Evolutionary conservation across 2,329 filamentous ascomycete genomes (phyloP), one percentile per base, ranked within the genome.

Genomic region (Colletotrichum neosansevieriae): DNA sequence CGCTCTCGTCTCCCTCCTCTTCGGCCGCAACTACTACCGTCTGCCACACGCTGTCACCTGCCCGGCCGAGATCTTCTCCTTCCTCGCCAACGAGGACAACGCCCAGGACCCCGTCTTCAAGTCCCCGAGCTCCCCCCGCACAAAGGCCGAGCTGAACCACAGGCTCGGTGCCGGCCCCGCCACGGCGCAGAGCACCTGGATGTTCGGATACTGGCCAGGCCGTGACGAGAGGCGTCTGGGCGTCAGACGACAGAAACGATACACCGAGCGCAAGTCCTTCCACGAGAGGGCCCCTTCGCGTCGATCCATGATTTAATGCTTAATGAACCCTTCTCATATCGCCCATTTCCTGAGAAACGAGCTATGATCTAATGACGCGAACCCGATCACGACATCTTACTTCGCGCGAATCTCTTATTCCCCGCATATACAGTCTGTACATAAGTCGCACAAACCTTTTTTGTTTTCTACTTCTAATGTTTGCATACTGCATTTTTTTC

Each of bases 11-110:
- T 78, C 87, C 6, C 80, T 93, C 64, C 80, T 92, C 73, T 91
- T 91, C 0, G 80, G 83, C 12, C 86, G 92, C 13, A 80, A 83
- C 47, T 82, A 85, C 44, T 88, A 90, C 72, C 83, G 90, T 47
- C 85, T 97, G 1, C 93, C 94, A 0, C 94, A 97, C 76, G 85
- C 85, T 5, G 89, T 92, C 45, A 87, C 85, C 69, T 93, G 87
- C 53, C 84, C 97, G 17, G 92, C 92, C 1, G 93, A 94, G 76
- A 84, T 94, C 21, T 86, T 97, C 72, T 91, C 89, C 75, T 94
- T 95, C 76, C 83, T 95, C 47, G 89, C 92, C 67, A 90, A 91
- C 72, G 90, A 90, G 49, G 90, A 91, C 24, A 82, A 97, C 17
- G 82, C 93, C 2, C 83, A 87, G 5, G 94, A 97, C 74, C 85